Base-by-base conservation (phyloP, 306 rosid genomes). In the Dalbergia oliveri region DNA sequence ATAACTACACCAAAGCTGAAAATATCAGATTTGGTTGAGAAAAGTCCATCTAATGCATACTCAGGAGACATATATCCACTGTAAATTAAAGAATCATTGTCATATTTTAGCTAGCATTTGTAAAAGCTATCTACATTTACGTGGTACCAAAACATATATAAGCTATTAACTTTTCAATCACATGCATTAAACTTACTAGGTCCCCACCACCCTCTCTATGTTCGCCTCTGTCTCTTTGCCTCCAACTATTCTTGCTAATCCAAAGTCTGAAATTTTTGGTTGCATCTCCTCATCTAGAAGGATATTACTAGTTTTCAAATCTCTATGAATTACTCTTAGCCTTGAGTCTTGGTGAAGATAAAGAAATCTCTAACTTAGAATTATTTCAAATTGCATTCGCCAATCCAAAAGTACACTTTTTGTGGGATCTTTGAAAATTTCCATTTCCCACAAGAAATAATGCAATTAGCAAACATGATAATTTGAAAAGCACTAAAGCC, bases 1-100 rank as follows among this genome's bases (percentile, higher is more conserved):
- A 88, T 19, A 16, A 90, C 87, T 7, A 88, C 86, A 5, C 90
- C 89, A n/a, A 86, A 88, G 58, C 89, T 86, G 59, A 78, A 86
- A 4, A 83, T 79, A 15, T 86, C 89, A 2, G 83, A 85, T 56
- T 88, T 88, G 15, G 76, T 67, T 2, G 89, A 88, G 77, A 88
- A 88, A 31, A 59, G 10, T 67, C 86, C 89, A 0, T 83, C 75
- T 6, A 81, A 21, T 9, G 85, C 83, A 3, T 83, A 83, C 11
- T 86, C 82, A 0, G 85, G 88, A 37, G 88, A 71, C 81, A 86
- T 88, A 43, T 54, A 54, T 7, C 88, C 88, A 10, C 90, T 86
- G 72, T 33, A 69, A 2, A 2, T 26, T 26, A 26, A 34, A 1
- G 18, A 2, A 9, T 3, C 0, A 26, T 9, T 2, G 10, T 62